phyloP scores from a whole-genome alignment of 2,329 filamentous ascomycete species.

The Fusarium sterilihyphosum region DNA sequence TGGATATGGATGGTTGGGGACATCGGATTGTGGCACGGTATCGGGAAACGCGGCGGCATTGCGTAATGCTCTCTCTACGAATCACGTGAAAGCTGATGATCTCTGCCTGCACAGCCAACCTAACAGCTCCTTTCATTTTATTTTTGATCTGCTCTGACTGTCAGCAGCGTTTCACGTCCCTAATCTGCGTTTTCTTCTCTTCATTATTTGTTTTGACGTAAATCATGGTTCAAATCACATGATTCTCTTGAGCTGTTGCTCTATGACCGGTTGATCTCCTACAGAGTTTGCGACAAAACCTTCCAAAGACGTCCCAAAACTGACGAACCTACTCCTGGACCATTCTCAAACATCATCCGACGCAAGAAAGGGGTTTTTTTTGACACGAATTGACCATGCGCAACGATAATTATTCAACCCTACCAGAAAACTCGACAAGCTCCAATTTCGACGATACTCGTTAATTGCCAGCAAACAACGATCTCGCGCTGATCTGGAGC shows the following conservation, averaged over 20 bases:
- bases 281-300: neutral
- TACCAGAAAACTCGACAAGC: neutral
- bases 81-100: conserved; percentile 12
- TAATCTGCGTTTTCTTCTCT: neutral
- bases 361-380: fast-evolving
- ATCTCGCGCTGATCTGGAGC: neutral
- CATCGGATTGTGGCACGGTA: neutral
- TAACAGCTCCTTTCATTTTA: conserved; percentile 7
- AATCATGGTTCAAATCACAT: neutral
- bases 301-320: neutral
- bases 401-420: neutral
- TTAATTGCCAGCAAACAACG: neutral
- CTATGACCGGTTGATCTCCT: neutral
- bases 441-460: neutral
- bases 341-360: neutral
- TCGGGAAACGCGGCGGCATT: conserved; percentile 1
- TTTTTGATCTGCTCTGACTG: neutral
- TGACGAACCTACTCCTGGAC: neutral
- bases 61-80: conserved; percentile 30
- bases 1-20: neutral
- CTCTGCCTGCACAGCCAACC: neutral
- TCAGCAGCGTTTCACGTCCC: neutral
- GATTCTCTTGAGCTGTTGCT: neutral
- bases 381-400: neutral
- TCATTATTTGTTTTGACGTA: neutral